These are phyloP conservation scores for Cladosporium phlei DNA, from an alignment of 2,329 filamentous ascomycete species.

Conservation along the genomic window DNA sequence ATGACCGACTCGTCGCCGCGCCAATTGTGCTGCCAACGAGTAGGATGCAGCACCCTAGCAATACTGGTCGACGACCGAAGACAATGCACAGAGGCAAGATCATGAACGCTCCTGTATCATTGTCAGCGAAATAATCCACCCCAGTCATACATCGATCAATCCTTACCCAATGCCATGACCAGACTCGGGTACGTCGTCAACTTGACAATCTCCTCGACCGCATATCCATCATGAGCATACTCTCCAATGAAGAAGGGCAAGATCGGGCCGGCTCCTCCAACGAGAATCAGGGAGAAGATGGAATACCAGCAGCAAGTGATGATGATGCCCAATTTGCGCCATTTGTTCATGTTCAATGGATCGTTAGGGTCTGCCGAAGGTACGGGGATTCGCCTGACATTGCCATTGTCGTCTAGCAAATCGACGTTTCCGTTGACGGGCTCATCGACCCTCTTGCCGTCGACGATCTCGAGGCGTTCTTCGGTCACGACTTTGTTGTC, in stretches of 20 bases:
- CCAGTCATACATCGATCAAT: background rate
- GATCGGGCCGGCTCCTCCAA: conserved; percentile 46
- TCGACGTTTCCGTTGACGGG: conserved; percentile 16
- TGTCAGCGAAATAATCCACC: background rate
- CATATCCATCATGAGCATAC: conserved; percentile 27
- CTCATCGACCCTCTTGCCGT: background rate
- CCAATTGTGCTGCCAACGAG: conserved; percentile 33
- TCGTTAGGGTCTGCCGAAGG: conserved; percentile 24
- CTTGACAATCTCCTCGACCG: conserved; percentile 28
- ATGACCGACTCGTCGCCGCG: conserved; percentile 32
- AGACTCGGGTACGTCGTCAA: conserved; percentile 37
- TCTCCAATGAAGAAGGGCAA: conserved; percentile 32
- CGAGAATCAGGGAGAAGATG: conserved; percentile 41
- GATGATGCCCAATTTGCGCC: conserved; percentile 29
- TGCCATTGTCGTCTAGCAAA: conserved; percentile 18
- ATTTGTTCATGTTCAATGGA: conserved; percentile 29
- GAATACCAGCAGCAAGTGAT: conserved; percentile 31
- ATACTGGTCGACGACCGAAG: conserved; percentile 38
- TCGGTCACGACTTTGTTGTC: background rate
- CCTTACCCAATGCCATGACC: conserved; percentile 36
- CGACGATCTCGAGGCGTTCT: background rate
- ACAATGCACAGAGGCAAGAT: conserved; percentile 38
- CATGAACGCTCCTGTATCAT: conserved; percentile 25
- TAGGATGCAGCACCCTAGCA: conserved; percentile 27
- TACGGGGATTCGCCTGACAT: conserved; percentile 22